Conservation (phyloP, 2,329 filamentous ascomycete genomes). For the Westerdykella aurantiaca region DNA sequence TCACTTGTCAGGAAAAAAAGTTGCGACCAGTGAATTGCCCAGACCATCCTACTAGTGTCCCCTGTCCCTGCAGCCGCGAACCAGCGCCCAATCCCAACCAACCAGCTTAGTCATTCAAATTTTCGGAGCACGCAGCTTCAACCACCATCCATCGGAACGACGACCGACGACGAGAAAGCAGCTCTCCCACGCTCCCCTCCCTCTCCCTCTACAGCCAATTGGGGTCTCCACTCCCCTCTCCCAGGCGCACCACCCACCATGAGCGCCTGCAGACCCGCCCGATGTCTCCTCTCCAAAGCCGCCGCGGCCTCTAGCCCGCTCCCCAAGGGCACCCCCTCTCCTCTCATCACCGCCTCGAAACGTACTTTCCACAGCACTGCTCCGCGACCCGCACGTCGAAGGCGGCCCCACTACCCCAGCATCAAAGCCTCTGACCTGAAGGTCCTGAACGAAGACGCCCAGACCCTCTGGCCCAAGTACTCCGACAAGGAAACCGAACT, state of each 20-base stretch:
- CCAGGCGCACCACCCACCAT: slow-evolving; percentile 24
- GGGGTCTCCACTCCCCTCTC: slow-evolving; percentile 6
- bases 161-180: slow-evolving; percentile 1
- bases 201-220: slow-evolving; percentile 16
- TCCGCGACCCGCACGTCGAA: slow-evolving; percentile 30
- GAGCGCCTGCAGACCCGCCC: slow-evolving; percentile 40
- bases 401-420: slow-evolving; percentile 39
- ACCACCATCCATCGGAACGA: not conserved
- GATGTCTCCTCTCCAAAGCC: slow-evolving; percentile 38
- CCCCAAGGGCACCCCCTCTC: slow-evolving; percentile 14
- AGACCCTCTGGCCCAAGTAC: slow-evolving; percentile 54
- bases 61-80: too few species aligned
- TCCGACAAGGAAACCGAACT: slow-evolving; percentile 42
- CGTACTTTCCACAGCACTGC: slow-evolving; percentile 40
- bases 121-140: slow-evolving; percentile 1
- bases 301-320: slow-evolving; percentile 9
- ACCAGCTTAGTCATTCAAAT: slow-evolving; percentile 2
- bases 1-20: slow-evolving; percentile 7
- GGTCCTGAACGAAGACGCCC: slow-evolving; percentile 29
- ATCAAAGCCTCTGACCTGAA: slow-evolving; percentile 41
- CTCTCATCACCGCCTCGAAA: slow-evolving; percentile 16
- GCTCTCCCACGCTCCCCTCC: slow-evolving; percentile 8
- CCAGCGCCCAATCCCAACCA: not conserved
- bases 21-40: slow-evolving; percentile 14
- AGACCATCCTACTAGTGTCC: slow-evolving; percentile 1